Evolutionary conservation across 306 rosid genomes (phyloP).

Genomic region (Lathyrus sativus): DNA sequence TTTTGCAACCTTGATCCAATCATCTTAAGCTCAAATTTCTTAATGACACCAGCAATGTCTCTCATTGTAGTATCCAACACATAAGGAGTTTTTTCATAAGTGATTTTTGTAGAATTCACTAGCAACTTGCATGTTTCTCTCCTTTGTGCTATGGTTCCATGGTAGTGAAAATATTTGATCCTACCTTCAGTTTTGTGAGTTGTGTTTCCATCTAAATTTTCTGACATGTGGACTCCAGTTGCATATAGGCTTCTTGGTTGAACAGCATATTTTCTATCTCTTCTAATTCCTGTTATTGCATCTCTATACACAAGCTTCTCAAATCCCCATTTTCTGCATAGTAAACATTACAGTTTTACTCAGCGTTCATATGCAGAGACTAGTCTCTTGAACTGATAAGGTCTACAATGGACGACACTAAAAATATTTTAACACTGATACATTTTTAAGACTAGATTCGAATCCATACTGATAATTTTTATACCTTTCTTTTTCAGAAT

Average conservation of each 20-base stretch:
- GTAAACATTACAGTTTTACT: too few species aligned
- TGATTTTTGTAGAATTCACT: conserved; percentile 42
- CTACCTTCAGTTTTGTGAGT: conserved; percentile 70
- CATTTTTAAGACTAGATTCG: too few species aligned
- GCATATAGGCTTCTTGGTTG: conserved; percentile 46
- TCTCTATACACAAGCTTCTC: conserved; percentile 40
- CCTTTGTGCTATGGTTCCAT: conserved; percentile 67
- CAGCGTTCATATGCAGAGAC: too few species aligned
- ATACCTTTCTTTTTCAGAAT: neutral
- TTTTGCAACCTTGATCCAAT: conserved; percentile 64
- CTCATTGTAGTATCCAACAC: conserved; percentile 40
- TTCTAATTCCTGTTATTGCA: conserved; percentile 18
- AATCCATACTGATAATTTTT: too few species aligned
- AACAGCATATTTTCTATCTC: conserved; percentile 40
- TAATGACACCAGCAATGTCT: conserved; percentile 54
- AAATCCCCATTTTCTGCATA: conserved; percentile 42
- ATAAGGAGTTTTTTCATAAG: conserved; percentile 29
- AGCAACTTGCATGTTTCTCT: conserved; percentile 65
- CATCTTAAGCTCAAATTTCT: conserved; percentile 80
- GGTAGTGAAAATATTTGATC: conserved; percentile 77
- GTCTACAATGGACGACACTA: too few species aligned
- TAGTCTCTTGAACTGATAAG: too few species aligned
- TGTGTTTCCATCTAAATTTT: conserved; percentile 62
- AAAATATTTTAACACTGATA: too few species aligned
- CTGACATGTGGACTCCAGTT: conserved; percentile 82